Evolutionary conservation across 768 basidiomycete genomes (phyloP), one percentile per base, ranked within the genome.

Genomic region (Leccinum pellstonianum): DNA sequence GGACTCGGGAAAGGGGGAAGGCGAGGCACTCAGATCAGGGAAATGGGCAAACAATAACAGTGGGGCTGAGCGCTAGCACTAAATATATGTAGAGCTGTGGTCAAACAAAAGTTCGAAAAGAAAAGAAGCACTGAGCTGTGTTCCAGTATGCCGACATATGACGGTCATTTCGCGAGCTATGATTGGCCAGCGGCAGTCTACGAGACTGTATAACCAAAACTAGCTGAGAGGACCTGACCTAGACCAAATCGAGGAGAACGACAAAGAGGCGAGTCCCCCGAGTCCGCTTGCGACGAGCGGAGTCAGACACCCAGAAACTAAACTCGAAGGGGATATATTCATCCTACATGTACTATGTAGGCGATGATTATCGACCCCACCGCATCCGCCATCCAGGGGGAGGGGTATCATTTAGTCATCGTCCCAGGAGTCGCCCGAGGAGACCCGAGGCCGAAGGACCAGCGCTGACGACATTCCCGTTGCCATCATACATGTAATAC

Each of bases 361-460:
- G 2, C 11, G 17, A 43, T 7, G 27, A 25, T 14, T 25, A n/a
- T 43, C 14, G 17, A 15, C 38, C 38, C 38, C 38, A n/a, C 38
- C 17, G 14, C 12, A 41, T 17, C 38, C 38, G n/a, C 15, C 23
- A 52, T 59, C 21, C 55, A 53, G 14, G 10, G 23, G 35, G 5
- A 5, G 9, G 21, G 10, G 52, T 46, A 59, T 52, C 52, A n/a
- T n/a, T 41, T 50, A 33, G 2, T 64, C 56, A 67, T 27, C 70
- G 57, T 10, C 68, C 66, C 47, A 70, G 58, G 12, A 74, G 37
- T 57, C 59, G 58, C 8, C 63, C 70, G n/a, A 72, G 55, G 38
- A 68, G 31, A 17, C 68, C 68, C 55, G 58, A 56, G 37, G 66
- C 31, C 33, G 51, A 46, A 4, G 53, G 41, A 19, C 9, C n/a